Evolutionary conservation across 768 basidiomycete species (phyloP).

Genomic region (Rhodotorula diobovata): DNA sequence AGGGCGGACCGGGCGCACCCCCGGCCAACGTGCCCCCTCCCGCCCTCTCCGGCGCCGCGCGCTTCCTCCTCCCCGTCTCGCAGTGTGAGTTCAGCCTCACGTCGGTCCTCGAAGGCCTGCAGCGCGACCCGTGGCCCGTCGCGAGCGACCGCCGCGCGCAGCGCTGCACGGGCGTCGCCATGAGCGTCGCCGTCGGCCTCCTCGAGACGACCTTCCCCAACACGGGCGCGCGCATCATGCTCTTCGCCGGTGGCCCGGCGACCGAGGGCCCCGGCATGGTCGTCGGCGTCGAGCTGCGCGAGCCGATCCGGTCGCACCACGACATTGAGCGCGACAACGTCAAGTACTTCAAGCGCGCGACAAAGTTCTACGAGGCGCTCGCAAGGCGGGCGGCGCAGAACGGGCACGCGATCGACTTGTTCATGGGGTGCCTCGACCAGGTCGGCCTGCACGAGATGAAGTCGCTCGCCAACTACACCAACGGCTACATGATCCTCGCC

Average conservation of each 20-base stretch:
- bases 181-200: conserved; percentile 86
- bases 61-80: conserved; percentile 84
- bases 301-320: conserved; percentile 96
- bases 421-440: conserved; percentile 96
- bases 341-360: conserved; percentile 94
- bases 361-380: conserved; percentile 95
- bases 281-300: conserved; percentile 88
- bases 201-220: conserved; percentile 93
- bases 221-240: conserved; percentile 91
- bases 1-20: conserved; percentile 73
- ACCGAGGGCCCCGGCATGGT: conserved; percentile 98
- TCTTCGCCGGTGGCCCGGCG: conserved; percentile 90
- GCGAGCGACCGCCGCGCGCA: conserved; percentile 87
- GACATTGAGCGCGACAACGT: conserved; percentile 95
- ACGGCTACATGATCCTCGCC: conserved; percentile 90
- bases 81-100: conserved; percentile 96
- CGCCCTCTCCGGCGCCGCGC: conserved; percentile 59
- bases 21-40: conserved; percentile 47
- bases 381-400: conserved; percentile 89
- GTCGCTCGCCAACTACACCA: conserved; percentile 87
- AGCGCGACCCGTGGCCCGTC: conserved; percentile 94
- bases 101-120: conserved; percentile 77
- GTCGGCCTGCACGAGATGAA: conserved; percentile 98
- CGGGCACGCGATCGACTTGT: conserved; percentile 90
- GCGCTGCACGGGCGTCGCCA: conserved; percentile 89